phyloP scores from a whole-genome alignment of 78 protist species.

The Polysphondylium violaceum region DNA sequence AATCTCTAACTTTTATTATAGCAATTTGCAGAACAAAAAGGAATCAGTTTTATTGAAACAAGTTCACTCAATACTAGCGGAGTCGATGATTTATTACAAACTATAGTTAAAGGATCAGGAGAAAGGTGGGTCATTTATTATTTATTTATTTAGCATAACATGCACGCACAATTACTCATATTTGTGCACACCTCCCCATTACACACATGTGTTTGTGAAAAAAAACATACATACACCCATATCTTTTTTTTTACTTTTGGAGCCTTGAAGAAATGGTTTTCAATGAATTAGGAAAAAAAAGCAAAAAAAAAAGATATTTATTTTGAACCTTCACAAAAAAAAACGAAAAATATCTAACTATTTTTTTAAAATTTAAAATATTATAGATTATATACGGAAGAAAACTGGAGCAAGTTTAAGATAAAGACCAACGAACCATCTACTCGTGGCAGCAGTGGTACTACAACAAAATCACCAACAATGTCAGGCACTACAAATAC shows the following conservation, averaged over 20 bases:
- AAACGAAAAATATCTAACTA: too few species aligned
- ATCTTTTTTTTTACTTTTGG: too few species aligned
- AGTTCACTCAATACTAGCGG: slow-evolving; percentile 16
- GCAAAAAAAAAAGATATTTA: too few species aligned
- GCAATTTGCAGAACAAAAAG: slow-evolving; percentile 52
- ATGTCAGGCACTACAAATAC: neutral
- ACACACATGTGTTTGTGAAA: too few species aligned
- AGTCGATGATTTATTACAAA: slow-evolving; percentile 41
- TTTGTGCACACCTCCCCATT: too few species aligned
- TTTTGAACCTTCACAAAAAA: too few species aligned
- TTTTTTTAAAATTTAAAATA: too few species aligned
- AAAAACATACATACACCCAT: too few species aligned
- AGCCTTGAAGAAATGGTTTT: too few species aligned
- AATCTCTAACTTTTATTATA: neutral
- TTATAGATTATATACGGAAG: slow-evolving; percentile 59
- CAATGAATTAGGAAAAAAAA: too few species aligned
- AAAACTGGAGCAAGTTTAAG: slow-evolving; percentile 58
- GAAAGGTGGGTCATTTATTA: slow-evolving; percentile 45
- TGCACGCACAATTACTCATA: too few species aligned
- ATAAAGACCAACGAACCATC: neutral
- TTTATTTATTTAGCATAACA: too few species aligned
- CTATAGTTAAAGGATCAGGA: slow-evolving; percentile 45
- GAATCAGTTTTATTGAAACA: slow-evolving; percentile 42
- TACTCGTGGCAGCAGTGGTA: neutral
- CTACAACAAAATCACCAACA: neutral